Evolutionary conservation across 495 filamentous ascomycete species (phyloP).

Genomic region (Trichodelitschia bisporula): DNA sequence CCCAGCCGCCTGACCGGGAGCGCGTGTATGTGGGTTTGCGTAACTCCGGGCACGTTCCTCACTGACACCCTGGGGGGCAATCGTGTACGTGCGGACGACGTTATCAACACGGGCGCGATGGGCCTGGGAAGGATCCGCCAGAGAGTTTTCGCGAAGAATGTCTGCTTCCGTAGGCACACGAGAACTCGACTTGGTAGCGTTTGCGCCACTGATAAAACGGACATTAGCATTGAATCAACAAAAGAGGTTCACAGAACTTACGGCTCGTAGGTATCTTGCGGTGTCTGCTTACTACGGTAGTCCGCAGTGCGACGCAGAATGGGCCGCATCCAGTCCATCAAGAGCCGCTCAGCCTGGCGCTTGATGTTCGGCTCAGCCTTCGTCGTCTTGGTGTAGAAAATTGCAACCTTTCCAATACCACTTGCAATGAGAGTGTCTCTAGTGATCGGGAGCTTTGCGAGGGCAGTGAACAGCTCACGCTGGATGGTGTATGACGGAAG

Average conservation of each 20-base stretch:
- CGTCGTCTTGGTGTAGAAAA: conserved; percentile 92
- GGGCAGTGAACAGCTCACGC: conserved; percentile 64
- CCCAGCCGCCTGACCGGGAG: too few species aligned
- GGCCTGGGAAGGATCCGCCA: too few species aligned
- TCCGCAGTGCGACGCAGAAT: conserved; percentile 83
- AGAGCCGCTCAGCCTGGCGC: conserved; percentile 66
- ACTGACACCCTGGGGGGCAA: too few species aligned
- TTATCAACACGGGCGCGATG: too few species aligned
- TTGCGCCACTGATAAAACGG: conserved; percentile 6
- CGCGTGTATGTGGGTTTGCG: too few species aligned
- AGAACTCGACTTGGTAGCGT: conserved; percentile 5
- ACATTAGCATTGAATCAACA: conserved; percentile 7
- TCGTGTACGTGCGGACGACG: too few species aligned
- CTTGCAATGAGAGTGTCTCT: conserved; percentile 75
- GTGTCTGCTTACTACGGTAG: conserved; percentile 52
- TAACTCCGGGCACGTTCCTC: too few species aligned
- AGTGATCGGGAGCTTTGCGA: conserved; percentile 59
- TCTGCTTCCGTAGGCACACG: too few species aligned
- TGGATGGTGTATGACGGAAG: conserved; percentile 94
- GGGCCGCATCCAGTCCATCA: conserved; percentile 91
- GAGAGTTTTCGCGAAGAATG: too few species aligned
- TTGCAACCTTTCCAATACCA: conserved; percentile 82
- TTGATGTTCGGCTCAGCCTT: conserved; percentile 69
- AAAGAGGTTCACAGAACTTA: conserved; percentile 13
- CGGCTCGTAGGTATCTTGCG: conserved; percentile 30